A percentile compares a stretch with the other conserved stretches of the same genome.
Conservation (phyloP, 805 yeast genomes). For the Kuraishia ogatae region DNA sequence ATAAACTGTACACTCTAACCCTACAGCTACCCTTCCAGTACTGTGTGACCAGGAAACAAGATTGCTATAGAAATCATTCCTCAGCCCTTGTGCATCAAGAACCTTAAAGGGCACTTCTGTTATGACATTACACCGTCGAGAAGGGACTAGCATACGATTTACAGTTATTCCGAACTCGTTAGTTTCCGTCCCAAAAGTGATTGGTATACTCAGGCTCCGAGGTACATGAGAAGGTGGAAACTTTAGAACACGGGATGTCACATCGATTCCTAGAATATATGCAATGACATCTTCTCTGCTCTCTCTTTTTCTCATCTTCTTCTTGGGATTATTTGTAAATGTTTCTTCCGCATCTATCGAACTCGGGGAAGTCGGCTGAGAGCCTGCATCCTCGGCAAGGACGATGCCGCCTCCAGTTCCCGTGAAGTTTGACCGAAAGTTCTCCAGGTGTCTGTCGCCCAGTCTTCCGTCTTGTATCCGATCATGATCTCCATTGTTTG, state of each 20-base stretch:
- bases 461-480: neutral
- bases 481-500: neutral
- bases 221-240: neutral
- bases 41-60: constrained; percentile 61
- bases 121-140: constrained; percentile 13
- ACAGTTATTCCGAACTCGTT: too few relatives aligned
- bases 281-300: neutral
- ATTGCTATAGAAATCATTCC: constrained; percentile 74
- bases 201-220: neutral
- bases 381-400: neutral
- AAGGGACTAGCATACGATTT: neutral
- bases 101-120: constrained; percentile 39
- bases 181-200: neutral
- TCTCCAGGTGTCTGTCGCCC: neutral
- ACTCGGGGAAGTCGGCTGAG: neutral
- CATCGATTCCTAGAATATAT: neutral
- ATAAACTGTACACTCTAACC: constrained; percentile 48
- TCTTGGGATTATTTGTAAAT: neutral
- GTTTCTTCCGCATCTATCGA: neutral
- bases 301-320: neutral
- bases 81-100: constrained; percentile 59
- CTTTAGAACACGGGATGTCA: neutral
- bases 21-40: constrained; percentile 52
- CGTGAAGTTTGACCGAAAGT: neutral
- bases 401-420: neutral